These are phyloP conservation scores for Ciborinia camelliae DNA, from an alignment of 2,329 filamentous ascomycete genomes.

Conservation along the genomic window DNA sequence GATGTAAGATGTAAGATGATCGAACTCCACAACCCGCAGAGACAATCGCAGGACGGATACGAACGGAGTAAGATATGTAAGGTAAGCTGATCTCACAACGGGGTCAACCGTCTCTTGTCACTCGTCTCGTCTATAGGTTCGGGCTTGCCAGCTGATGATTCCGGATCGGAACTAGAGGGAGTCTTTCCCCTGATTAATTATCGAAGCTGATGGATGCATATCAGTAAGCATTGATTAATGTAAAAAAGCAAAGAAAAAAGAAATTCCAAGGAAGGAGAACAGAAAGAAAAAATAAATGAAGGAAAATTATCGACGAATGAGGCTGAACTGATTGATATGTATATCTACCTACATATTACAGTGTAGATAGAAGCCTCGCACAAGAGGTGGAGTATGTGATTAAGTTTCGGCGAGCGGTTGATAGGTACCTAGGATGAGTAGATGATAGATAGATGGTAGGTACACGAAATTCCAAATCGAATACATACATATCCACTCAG, in stretches of 20 bases:
- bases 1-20: not conserved
- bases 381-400: not conserved
- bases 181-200: not conserved
- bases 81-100: slow-evolving; percentile 1
- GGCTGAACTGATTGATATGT: not conserved
- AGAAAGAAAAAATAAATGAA: not conserved
- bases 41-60: no score
- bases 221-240: no score
- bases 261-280: no score
- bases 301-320: not conserved
- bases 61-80: no score
- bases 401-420: not conserved
- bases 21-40: not conserved
- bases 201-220: not conserved
- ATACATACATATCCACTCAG: no score
- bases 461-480: no score
- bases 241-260: no score
- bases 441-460: no score
- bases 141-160: not conserved
- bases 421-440: no score
- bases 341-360: not conserved
- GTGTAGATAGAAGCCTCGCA: not conserved
- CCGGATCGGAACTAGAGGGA: not conserved
- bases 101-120: not conserved
- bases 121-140: not conserved